Base-by-base conservation (phyloP, 805 yeast genomes). In the Kodamaea fukazawae region DNA sequence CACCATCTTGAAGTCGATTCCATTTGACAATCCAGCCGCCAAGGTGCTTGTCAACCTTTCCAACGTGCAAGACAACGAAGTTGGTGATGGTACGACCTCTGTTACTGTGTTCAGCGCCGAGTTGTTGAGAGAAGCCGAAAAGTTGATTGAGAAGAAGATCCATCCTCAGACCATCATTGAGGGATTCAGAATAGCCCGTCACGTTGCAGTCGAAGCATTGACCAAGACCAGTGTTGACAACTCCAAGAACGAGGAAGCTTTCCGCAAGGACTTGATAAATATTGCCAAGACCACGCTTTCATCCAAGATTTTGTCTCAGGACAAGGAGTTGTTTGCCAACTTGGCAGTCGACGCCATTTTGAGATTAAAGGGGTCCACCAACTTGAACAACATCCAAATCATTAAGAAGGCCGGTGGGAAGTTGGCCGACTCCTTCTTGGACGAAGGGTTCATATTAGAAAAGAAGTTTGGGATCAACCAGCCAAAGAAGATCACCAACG, bases 111-210 rank as follows among this genome's bases (percentile, higher is more conserved):
- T 91, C 42, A 81, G 91, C 31, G 90, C 96, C 7, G 98, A 93
- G 65, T 74, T 93, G 43, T 72, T 93, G 50, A 79, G 96, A 60
- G 97, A 91, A 68, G 97, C 98, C 25, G 97, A 93, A 65, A 81
- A 82, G 60, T 77, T 93, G 47, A 85, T 93, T 34, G 96, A 89
- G 50, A 85, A 83, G 61, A 90, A 85, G 59, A 93, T 93, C 48
- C 99, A 93, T 65, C 99, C 99, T 29, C 98, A 91, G 65, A 91
- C 97, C 4, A 91, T 93, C 57, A 89, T 93, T 49, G 96, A 88
- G 61, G 99, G 99, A 41, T 93, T 76, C 66, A 76, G 98, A 65
- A 79, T 88, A 49, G 99, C 97, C 3, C 71, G 88, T 13, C 73
- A 74, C 40, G 88, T 88, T n/a, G 96, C 99, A 1, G 64, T 91